Evolutionary conservation across 2,329 filamentous ascomycete species (phyloP).

Genomic region (Didymella pomorum): DNA sequence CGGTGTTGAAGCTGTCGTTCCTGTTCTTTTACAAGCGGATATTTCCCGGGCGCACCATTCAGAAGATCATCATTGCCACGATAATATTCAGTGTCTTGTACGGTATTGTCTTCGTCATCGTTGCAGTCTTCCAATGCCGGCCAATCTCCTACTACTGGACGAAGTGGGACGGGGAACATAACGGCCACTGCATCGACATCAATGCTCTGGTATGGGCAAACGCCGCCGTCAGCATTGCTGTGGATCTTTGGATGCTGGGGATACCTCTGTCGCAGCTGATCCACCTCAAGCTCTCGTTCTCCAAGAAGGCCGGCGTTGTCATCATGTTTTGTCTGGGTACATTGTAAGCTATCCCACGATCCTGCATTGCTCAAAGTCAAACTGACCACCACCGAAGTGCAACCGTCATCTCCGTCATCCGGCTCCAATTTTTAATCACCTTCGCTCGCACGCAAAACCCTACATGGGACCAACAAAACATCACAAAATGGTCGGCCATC

Average conservation of each 20-base stretch:
- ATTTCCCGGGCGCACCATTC: conserved; percentile 29
- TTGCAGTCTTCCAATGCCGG: conserved; percentile 39
- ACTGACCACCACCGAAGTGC: not conserved
- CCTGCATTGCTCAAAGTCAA: too few species aligned
- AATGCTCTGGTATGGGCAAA: conserved; percentile 43
- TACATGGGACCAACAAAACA: conserved; percentile 2
- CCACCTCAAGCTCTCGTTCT: not conserved
- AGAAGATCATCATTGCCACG: not conserved
- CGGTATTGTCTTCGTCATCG: conserved; percentile 23
- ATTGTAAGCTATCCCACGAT: not conserved
- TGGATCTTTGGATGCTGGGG: conserved; percentile 35
- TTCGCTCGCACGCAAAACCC: not conserved
- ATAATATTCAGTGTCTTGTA: not conserved
- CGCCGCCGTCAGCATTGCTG: conserved; percentile 38
- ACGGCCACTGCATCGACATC: conserved; percentile 39
- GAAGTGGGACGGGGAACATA: conserved; percentile 30
- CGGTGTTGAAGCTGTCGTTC: not conserved
- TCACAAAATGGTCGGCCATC: not conserved
- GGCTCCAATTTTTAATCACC: not conserved
- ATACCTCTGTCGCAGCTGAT: conserved; percentile 17
- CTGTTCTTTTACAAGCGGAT: conserved; percentile 39
- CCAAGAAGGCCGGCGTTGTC: not conserved
- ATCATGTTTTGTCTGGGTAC: conserved; percentile 1
- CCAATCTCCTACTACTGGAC: conserved; percentile 45
- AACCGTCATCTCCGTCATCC: not conserved